phyloP scores from a whole-genome alignment of 352 stramenopile species.

The Phytophthora palmivora region DNA sequence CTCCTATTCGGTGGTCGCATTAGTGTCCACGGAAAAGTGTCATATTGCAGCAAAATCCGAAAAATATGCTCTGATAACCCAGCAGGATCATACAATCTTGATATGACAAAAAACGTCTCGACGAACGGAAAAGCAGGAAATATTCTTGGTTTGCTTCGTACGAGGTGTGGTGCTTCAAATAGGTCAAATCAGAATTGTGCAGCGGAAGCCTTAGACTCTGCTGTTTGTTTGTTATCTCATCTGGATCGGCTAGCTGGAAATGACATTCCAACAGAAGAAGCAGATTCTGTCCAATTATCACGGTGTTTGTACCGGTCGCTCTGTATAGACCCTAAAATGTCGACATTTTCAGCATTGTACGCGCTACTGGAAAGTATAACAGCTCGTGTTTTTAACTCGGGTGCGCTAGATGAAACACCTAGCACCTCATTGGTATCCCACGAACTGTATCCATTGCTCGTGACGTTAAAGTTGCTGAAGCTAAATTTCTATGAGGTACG shows the following conservation, averaged over 20 bases:
- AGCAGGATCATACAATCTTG: slow-evolving; percentile 48
- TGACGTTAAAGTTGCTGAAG: slow-evolving; percentile 80
- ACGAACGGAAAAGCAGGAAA: slow-evolving; percentile 62
- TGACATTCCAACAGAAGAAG: slow-evolving; percentile 76
- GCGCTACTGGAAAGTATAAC: slow-evolving; percentile 58
- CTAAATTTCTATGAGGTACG: slow-evolving; percentile 91
- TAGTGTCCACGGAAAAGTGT: slow-evolving; percentile 32
- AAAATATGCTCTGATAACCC: slow-evolving; percentile 43
- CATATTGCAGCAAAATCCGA: slow-evolving; percentile 36
- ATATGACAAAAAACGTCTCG: slow-evolving; percentile 57
- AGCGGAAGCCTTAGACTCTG: slow-evolving; percentile 59
- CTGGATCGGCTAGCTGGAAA: slow-evolving; percentile 81
- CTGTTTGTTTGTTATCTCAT: slow-evolving; percentile 79
- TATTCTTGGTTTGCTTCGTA: slow-evolving; percentile 55
- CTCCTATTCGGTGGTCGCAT: slow-evolving; percentile 55
- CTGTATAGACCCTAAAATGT: slow-evolving; percentile 81
- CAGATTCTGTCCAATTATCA: slow-evolving; percentile 81
- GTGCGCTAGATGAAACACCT: slow-evolving; percentile 21
- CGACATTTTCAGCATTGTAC: slow-evolving; percentile 72
- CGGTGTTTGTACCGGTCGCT: slow-evolving; percentile 77
- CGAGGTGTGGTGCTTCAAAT: slow-evolving; percentile 47
- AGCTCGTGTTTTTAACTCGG: slow-evolving; percentile 31
- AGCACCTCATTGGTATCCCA: slow-evolving; percentile 35
- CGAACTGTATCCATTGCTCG: slow-evolving; percentile 76
- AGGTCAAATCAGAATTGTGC: slow-evolving; percentile 56